These are phyloP conservation scores for Aquanectria penicillioides DNA, from an alignment of 2,329 filamentous ascomycete species.

Conservation along the genomic window DNA sequence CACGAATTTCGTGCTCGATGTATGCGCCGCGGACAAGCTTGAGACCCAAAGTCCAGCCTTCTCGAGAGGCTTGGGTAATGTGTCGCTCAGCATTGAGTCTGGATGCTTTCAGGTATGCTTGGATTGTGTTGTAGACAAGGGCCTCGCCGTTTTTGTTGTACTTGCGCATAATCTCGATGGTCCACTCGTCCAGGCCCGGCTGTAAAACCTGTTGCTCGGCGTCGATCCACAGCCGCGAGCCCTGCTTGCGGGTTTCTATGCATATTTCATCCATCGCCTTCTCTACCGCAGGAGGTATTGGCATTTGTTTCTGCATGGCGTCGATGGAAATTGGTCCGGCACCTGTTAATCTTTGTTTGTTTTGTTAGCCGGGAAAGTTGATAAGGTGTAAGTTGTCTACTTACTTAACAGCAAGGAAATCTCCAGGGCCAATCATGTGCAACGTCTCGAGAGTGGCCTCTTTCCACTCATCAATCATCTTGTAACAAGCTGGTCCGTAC, in stretches of 20 bases:
- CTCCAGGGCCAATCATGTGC: constrained; percentile 56
- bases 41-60: constrained; percentile 61
- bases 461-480: constrained; percentile 53
- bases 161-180: constrained; percentile 45
- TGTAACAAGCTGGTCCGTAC: neutral
- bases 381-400: neutral
- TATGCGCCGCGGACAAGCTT: constrained; percentile 67
- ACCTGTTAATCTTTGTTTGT: constrained; percentile 47
- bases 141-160: constrained; percentile 47
- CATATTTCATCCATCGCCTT: constrained; percentile 51
- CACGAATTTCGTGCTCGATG: constrained; percentile 56
- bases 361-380: too few species aligned
- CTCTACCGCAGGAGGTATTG: constrained; percentile 49
- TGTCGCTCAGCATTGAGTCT: constrained; percentile 53
- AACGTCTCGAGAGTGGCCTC: constrained; percentile 62
- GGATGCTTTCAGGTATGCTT: constrained; percentile 61
- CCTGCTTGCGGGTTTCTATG: constrained; percentile 44
- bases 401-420: constrained; percentile 68
- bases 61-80: constrained; percentile 53
- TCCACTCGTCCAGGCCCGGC: constrained; percentile 42
- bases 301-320: constrained; percentile 45
- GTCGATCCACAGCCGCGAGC: constrained; percentile 52
- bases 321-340: constrained; percentile 48
- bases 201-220: constrained; percentile 56
- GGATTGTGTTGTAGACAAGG: constrained; percentile 60